Conservation (phyloP, 257 asterid species). For the Plantago major region DNA sequence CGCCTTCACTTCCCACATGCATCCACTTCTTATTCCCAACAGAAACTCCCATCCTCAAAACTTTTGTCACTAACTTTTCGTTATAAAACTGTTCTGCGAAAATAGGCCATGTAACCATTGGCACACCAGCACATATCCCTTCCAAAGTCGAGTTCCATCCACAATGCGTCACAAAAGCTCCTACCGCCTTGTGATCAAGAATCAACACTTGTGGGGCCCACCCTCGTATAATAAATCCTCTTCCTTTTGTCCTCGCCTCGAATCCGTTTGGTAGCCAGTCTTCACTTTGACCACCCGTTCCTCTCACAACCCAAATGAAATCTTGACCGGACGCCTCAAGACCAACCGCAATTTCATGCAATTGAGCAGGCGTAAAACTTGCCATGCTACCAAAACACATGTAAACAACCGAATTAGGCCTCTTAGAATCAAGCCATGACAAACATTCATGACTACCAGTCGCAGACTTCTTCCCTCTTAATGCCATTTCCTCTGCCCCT, state of each 20-base stretch:
- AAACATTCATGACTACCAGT: conserved; percentile 47
- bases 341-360: conserved; percentile 60
- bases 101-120: conserved; percentile 52
- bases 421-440: conserved; percentile 52
- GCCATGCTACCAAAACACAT: conserved; percentile 57
- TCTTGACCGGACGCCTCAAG: conserved; percentile 49
- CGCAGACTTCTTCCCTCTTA: no score
- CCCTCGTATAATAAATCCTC: conserved; percentile 45
- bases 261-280: conserved; percentile 56
- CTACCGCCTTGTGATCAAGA: conserved; percentile 32
- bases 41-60: conserved; percentile 34
- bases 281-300: conserved; percentile 18
- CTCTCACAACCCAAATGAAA: conserved; percentile 68
- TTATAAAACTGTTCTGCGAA: conserved; percentile 45
- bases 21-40: conserved; percentile 35
- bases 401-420: conserved; percentile 46
- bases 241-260: conserved; percentile 37
- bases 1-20: conserved; percentile 8
- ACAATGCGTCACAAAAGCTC: conserved; percentile 47
- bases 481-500: conserved; percentile 15
- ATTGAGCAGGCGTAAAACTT: conserved; percentile 36
- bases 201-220: conserved; percentile 33
- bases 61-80: conserved; percentile 37
- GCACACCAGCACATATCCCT: conserved; percentile 42
- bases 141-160: conserved; percentile 55